Percentiles rank a stretch among this genome's conserved stretches.
phyloP scores from a whole-genome alignment of 768 basidiomycete species.

The Phanerochaete carnosa region DNA sequence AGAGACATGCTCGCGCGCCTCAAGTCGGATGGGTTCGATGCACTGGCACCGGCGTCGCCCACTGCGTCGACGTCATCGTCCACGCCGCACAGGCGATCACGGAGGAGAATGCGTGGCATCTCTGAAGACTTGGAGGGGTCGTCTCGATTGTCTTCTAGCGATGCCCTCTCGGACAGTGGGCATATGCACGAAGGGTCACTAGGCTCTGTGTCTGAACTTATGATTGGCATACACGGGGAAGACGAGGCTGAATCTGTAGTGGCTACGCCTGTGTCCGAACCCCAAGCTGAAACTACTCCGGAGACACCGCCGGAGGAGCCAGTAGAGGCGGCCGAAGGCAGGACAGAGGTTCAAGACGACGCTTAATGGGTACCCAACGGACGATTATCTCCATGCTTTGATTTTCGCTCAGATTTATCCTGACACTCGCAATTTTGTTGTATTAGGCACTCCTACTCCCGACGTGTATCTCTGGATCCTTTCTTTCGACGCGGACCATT shows the following conservation, averaged over 20 bases:
- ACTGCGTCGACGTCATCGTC: conserved; percentile 35
- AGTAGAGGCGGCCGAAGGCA: neutral
- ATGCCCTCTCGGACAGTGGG: neutral
- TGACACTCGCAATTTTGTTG: conserved; percentile 9
- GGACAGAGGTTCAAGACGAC: neutral
- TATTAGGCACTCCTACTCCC: conserved; percentile 4
- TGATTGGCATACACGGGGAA: neutral
- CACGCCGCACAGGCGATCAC: conserved; percentile 16
- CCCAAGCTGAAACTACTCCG: neutral
- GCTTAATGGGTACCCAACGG: neutral
- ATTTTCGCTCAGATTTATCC: conserved; percentile 10
- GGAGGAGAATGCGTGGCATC: conserved; percentile 24
- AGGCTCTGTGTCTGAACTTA: neutral
- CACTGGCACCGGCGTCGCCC: conserved; percentile 45
- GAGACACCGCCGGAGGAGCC: neutral
- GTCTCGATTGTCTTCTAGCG: neutral
- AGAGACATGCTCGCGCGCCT: conserved; percentile 74
- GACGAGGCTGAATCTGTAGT: neutral
- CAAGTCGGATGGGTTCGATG: conserved; percentile 63
- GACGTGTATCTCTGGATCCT: conserved; percentile 10
- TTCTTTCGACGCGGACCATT: neutral
- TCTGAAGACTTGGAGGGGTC: conserved; percentile 12
- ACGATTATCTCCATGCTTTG: conserved; percentile 6
- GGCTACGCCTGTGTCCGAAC: neutral
- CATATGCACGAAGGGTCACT: neutral